Percentiles rank a stretch among this genome's conserved stretches.
Evolutionary conservation across 2,329 filamentous ascomycete species (phyloP).

Genomic region (Phyllosticta ampelicida): DNA sequence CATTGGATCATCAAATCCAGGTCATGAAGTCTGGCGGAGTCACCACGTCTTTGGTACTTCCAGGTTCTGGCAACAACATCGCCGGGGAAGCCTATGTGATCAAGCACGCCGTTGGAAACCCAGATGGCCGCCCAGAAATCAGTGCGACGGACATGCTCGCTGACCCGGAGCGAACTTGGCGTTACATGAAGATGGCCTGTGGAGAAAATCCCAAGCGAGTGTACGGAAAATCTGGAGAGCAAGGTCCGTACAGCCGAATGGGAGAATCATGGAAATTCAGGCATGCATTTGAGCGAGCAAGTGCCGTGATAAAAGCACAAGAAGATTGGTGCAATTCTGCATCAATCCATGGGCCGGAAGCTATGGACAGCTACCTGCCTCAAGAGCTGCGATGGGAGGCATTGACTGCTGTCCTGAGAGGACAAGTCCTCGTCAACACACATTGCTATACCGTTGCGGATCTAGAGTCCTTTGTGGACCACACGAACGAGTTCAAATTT

Average conservation of each 20-base stretch:
- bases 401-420: slow-evolving; percentile 50
- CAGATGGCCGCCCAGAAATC: slow-evolving; percentile 51
- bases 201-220: slow-evolving; percentile 58
- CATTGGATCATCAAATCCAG: slow-evolving; percentile 53
- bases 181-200: slow-evolving; percentile 70
- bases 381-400: slow-evolving; percentile 54
- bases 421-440: slow-evolving; percentile 58
- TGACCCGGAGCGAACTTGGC: slow-evolving; percentile 53
- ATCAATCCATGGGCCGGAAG: slow-evolving; percentile 38
- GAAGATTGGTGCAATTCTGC: slow-evolving; percentile 58
- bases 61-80: slow-evolving; percentile 63
- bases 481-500: slow-evolving; percentile 63
- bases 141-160: slow-evolving; percentile 55
- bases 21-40: slow-evolving; percentile 65
- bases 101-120: slow-evolving; percentile 53
- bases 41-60: slow-evolving; percentile 55
- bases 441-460: slow-evolving; percentile 63
- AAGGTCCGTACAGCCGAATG: slow-evolving; percentile 49
- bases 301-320: slow-evolving; percentile 46
- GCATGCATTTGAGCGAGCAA: slow-evolving; percentile 55
- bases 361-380: slow-evolving; percentile 48
- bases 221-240: slow-evolving; percentile 45
- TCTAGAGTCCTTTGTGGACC: slow-evolving; percentile 57
- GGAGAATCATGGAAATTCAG: slow-evolving; percentile 62
- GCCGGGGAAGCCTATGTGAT: slow-evolving; percentile 60